Conservation (phyloP, 805 yeast genomes). For the Yarrowia yakushimensis region DNA sequence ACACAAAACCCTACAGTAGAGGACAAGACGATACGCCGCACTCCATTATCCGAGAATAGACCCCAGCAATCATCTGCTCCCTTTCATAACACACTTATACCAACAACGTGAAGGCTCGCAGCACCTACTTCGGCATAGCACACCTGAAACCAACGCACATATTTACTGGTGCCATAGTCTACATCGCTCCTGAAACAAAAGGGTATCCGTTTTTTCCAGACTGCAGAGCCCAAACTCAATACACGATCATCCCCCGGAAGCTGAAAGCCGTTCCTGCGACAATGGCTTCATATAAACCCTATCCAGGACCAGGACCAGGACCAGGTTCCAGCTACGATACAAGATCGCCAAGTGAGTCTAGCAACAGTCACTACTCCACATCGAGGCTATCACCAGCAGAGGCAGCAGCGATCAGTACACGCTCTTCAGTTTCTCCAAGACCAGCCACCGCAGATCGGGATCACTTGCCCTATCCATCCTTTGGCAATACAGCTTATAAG, state of each 20-base stretch:
- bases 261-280: constrained; percentile 16
- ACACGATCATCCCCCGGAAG: background rate
- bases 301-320: background rate
- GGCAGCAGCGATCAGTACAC: background rate
- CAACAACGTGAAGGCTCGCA: background rate
- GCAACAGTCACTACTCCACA: background rate
- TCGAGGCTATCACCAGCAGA: background rate
- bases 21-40: background rate
- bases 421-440: background rate
- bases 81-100: background rate
- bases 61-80: background rate
- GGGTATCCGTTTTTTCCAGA: background rate
- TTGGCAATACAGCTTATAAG: background rate
- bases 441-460: background rate
- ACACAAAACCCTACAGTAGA: background rate
- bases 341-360: background rate
- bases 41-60: background rate
- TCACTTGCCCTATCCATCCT: background rate
- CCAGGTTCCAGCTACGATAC: constrained; percentile 1
- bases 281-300: constrained; percentile 11
- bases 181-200: constrained; percentile 4
- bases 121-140: background rate
- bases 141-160: constrained; percentile 6
- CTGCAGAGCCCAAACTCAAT: constrained; percentile 2
- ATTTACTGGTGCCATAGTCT: background rate